A percentile compares a stretch with the other conserved stretches of the same genome.
Conservation (phyloP, 768 basidiomycete species). For the Boletus reticulatus region DNA sequence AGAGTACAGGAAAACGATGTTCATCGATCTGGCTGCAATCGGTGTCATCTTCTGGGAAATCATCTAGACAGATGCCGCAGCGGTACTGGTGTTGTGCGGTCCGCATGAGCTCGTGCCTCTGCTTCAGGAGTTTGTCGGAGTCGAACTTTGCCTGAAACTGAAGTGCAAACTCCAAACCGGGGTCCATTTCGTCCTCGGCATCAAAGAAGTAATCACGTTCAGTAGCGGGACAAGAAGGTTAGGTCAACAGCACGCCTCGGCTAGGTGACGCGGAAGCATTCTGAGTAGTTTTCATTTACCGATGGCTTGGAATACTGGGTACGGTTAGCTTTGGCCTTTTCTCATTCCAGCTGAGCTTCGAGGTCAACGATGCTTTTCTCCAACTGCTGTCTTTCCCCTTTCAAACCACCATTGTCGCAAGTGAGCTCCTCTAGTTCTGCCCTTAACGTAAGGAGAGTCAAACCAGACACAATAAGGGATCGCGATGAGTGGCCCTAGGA, state of each 20-base stretch:
- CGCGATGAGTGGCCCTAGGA: slow-evolving; percentile 26
- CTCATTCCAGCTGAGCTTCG: slow-evolving; percentile 9
- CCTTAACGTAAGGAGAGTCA: slow-evolving; percentile 42
- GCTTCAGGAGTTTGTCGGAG: slow-evolving; percentile 28
- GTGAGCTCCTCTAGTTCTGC: slow-evolving; percentile 41
- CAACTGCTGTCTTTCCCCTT: slow-evolving; percentile 20
- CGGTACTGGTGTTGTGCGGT: slow-evolving; percentile 39
- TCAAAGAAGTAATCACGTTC: background rate
- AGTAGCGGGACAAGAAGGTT: background rate
- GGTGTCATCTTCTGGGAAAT: slow-evolving; percentile 40
- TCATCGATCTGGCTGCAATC: slow-evolving; percentile 50
- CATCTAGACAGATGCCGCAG: slow-evolving; percentile 58
- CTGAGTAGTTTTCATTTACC: background rate
- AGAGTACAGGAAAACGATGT: slow-evolving; percentile 55
- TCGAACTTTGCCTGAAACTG: slow-evolving; percentile 40
- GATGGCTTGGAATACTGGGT: slow-evolving; percentile 1
- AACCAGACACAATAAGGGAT: slow-evolving; percentile 46
- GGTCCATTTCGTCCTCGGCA: slow-evolving; percentile 4
- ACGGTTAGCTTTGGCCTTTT: background rate
- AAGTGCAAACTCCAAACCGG: slow-evolving; percentile 23
- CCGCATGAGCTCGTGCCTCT: slow-evolving; percentile 31
- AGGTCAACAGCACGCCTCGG: background rate
- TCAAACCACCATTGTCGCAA: slow-evolving; percentile 23
- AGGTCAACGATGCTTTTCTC: slow-evolving; percentile 26
- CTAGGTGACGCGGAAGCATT: background rate